phyloP scores from a whole-genome alignment of 345 rosid species.

The Geranium rotundifolium region DNA sequence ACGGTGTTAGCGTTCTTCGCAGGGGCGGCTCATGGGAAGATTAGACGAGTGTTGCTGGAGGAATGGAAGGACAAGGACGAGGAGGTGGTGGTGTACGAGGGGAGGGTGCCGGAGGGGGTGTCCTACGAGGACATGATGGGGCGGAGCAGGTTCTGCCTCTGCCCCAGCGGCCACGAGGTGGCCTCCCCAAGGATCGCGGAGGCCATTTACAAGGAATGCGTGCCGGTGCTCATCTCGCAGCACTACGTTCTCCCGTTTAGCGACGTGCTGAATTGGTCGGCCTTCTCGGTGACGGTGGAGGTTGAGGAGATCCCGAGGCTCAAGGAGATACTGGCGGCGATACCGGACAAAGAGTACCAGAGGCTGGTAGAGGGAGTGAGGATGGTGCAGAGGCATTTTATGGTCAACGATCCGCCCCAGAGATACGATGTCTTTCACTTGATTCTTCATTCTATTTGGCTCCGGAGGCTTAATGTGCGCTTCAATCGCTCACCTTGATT shows the following conservation, averaged over 20 bases:
- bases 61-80: constrained; percentile 35
- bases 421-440: constrained; percentile 61
- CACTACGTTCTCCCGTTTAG: constrained; percentile 51
- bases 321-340: constrained; percentile 36
- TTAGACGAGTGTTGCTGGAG: constrained; percentile 26
- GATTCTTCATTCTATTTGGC: constrained; percentile 70
- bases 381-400: constrained; percentile 45
- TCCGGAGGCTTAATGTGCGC: constrained; percentile 43
- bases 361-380: constrained; percentile 30
- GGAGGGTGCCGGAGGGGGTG: constrained; percentile 12
- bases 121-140: constrained; percentile 29
- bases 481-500: no score
- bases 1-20: constrained; percentile 36
- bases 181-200: constrained; percentile 74
- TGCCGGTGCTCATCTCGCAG: constrained; percentile 58
- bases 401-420: constrained; percentile 52
- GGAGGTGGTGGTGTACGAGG: constrained; percentile 39
- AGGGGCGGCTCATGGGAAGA: constrained; percentile 32
- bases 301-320: constrained; percentile 43
- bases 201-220: constrained; percentile 58
- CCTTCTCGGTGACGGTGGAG: constrained; percentile 39
- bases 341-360: constrained; percentile 31
- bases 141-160: constrained; percentile 43
- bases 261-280: constrained; percentile 56
- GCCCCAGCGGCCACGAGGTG: constrained; percentile 82